These are phyloP conservation scores for Russula sp. DNA, from an alignment of 768 basidiomycete genomes.

Conservation along the genomic window DNA sequence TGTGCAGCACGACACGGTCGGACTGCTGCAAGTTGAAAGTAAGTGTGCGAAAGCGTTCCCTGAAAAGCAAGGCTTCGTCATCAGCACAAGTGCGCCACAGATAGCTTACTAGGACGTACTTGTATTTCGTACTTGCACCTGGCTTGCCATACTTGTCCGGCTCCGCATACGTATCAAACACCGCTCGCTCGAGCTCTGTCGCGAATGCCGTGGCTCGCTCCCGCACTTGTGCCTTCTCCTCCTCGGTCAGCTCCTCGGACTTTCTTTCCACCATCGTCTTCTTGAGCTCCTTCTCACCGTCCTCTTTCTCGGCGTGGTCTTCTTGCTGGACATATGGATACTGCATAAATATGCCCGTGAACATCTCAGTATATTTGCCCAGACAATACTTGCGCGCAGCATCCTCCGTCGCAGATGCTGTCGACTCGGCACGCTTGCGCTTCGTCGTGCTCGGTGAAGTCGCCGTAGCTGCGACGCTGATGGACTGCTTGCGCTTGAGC, in stretches of 20 bases:
- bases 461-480: conserved; percentile 24
- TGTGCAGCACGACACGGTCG: conserved; percentile 75
- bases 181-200: conserved; percentile 63
- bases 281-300: neutral
- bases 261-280: conserved; percentile 3
- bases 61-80: conserved; percentile 28
- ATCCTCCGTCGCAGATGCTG: conserved; percentile 45
- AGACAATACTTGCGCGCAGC: conserved; percentile 76
- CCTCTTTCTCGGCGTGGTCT: conserved; percentile 16
- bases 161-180: conserved; percentile 74
- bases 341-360: conserved; percentile 62
- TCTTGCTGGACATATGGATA: conserved; percentile 50
- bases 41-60: conserved; percentile 87
- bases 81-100: neutral
- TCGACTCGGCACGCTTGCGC: conserved; percentile 40
- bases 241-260: conserved; percentile 41
- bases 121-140: conserved; percentile 72
- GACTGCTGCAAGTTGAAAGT: conserved; percentile 81
- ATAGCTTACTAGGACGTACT: conserved; percentile 41
- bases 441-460: conserved; percentile 40
- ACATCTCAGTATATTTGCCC: conserved; percentile 65
- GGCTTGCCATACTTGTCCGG: conserved; percentile 62
- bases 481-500: conserved; percentile 51
- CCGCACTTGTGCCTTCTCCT: conserved; percentile 54
- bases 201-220: conserved; percentile 57